phyloP scores from a whole-genome alignment of 352 stramenopile genomes.

The Pythium sp. region DNA sequence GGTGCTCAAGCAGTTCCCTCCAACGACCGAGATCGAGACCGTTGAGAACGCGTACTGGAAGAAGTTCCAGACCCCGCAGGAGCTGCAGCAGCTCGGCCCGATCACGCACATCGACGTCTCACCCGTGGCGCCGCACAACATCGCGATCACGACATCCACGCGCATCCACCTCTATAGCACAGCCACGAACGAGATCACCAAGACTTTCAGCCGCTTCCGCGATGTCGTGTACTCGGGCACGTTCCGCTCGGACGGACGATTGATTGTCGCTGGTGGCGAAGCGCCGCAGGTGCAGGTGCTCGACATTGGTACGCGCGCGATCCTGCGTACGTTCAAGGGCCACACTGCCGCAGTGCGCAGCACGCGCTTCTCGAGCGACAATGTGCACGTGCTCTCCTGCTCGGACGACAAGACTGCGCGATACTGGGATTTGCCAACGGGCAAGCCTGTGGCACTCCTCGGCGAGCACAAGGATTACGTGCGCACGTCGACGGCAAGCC shows the following conservation, averaged over 20 bases:
- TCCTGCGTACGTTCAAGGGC: slow-evolving; percentile 86
- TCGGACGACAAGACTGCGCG: slow-evolving; percentile 89
- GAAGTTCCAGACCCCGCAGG: slow-evolving; percentile 81
- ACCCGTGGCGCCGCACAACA: slow-evolving; percentile 68
- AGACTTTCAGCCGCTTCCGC: slow-evolving; percentile 88
- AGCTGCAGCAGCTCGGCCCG: slow-evolving; percentile 80
- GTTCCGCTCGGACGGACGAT: slow-evolving; percentile 85
- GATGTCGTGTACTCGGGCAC: slow-evolving; percentile 85
- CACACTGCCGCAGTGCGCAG: slow-evolving; percentile 77
- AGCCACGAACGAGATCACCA: slow-evolving; percentile 77
- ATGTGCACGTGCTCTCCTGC: slow-evolving; percentile 86
- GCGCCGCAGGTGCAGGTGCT: slow-evolving; percentile 80
- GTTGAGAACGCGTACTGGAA: slow-evolving; percentile 87
- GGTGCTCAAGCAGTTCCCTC: slow-evolving; percentile 86
- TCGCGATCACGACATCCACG: slow-evolving; percentile 86
- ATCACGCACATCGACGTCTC: slow-evolving; percentile 87
- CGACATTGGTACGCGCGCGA: slow-evolving; percentile 77
- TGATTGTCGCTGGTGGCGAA: slow-evolving; percentile 83
- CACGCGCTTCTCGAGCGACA: slow-evolving; percentile 79
- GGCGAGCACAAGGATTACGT: slow-evolving; percentile 90
- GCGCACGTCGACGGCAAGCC: slow-evolving; percentile 64
- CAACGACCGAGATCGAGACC: slow-evolving; percentile 72
- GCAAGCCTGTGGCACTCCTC: slow-evolving; percentile 68
- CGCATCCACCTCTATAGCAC: slow-evolving; percentile 87
- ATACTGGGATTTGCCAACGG: slow-evolving; percentile 88